phyloP scores from a whole-genome alignment of 345 rosid species.

The Nasturtium officinale region DNA sequence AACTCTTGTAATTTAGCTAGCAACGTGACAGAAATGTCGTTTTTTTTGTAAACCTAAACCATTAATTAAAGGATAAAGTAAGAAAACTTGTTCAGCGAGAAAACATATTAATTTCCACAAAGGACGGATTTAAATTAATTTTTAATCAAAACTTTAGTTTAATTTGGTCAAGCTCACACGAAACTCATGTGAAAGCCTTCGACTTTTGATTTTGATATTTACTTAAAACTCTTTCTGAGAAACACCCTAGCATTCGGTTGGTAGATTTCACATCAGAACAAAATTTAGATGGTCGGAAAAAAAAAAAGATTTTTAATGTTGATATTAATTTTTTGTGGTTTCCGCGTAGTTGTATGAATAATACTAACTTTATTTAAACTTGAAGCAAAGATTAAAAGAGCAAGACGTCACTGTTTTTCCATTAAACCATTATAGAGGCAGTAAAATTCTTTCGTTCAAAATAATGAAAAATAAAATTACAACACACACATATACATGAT shows the following conservation, averaged over 20 bases:
- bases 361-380: conserved; percentile 15
- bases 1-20: neutral
- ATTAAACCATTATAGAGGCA: neutral
- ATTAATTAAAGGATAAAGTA: conserved; percentile 40
- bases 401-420: neutral
- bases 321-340: conserved; percentile 22
- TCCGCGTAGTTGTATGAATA: conserved; percentile 2
- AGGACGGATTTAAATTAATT: conserved; percentile 13
- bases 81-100: conserved; percentile 33
- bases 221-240: conserved; percentile 37
- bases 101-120: conserved; percentile 35
- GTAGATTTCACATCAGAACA: conserved; percentile 42
- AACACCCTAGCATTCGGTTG: conserved; percentile 32
- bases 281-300: neutral
- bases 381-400: too few relatives aligned
- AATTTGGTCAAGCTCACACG: conserved; percentile 44
- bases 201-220: conserved; percentile 36
- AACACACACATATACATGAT: neutral
- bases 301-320: conserved; percentile 5
- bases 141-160: conserved; percentile 25
- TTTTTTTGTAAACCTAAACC: conserved; percentile 37
- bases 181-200: conserved; percentile 44
- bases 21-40: conserved; percentile 39
- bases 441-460: neutral
- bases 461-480: neutral